Evolutionary conservation across 2,329 filamentous ascomycete species (phyloP).

Genomic region (Knoxdaviesia capensis): DNA sequence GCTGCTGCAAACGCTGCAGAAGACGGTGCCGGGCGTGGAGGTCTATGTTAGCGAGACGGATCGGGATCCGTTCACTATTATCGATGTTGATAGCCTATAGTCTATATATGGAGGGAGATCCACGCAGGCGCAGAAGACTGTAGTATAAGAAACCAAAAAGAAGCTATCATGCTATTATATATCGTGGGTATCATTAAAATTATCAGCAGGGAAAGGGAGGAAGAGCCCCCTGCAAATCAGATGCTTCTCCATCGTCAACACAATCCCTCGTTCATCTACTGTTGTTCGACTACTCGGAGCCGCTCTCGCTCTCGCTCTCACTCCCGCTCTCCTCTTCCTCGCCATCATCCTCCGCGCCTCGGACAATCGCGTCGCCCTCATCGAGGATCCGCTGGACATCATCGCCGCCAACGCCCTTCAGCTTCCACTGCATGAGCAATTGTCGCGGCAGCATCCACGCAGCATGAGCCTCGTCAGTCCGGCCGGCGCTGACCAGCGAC

Average conservation of each 20-base stretch:
- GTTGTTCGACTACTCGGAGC: background rate
- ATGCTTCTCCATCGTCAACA: background rate
- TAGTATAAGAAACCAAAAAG: background rate
- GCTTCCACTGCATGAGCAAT: conserved; percentile 31
- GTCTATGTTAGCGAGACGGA: conserved; percentile 65
- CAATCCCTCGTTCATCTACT: background rate
- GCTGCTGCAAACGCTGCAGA: conserved; percentile 37
- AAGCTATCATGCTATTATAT: background rate
- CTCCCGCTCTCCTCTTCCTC: conserved; percentile 1
- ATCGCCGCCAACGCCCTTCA: conserved; percentile 30
- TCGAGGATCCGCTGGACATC: conserved; percentile 33
- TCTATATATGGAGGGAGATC: conserved; percentile 1
- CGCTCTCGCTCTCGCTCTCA: background rate
- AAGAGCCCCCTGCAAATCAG: background rate
- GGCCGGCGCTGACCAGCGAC: conserved; percentile 36
- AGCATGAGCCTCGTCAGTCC: conserved; percentile 35
- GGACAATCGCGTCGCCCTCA: conserved; percentile 31
- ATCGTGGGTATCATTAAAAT: background rate
- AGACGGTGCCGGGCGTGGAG: conserved; percentile 25
- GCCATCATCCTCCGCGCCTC: conserved; percentile 4
- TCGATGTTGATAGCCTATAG: conserved; percentile 25
- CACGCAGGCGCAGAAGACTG: background rate
- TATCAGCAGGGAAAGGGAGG: no score
- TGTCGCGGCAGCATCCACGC: conserved; percentile 33
- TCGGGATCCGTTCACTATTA: conserved; percentile 72